Conservation (phyloP, 2,329 filamentous ascomycete species). For the Simplicillium sp. region DNA sequence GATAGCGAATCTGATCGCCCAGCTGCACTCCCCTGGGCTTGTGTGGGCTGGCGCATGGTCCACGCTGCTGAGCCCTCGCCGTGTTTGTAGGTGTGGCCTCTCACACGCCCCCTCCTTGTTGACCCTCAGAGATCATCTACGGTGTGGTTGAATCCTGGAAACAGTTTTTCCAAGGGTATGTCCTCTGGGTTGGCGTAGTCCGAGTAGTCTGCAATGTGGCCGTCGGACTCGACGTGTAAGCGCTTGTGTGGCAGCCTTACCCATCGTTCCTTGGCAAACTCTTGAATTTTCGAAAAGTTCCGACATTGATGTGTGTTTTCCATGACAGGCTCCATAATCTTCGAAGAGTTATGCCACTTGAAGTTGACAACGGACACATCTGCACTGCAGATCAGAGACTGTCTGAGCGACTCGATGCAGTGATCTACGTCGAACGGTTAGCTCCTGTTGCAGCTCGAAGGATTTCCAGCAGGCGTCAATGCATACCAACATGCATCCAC, state of each 20-base stretch:
- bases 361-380: constrained; percentile 5
- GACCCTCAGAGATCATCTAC: too few relatives aligned
- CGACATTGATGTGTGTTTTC: constrained; percentile 5
- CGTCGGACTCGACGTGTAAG: constrained; percentile 2
- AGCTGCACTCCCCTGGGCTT: too few relatives aligned
- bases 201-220: too few relatives aligned
- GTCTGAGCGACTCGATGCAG: constrained; percentile 6
- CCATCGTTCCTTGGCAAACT: constrained; percentile 3
- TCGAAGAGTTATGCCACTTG: neutral
- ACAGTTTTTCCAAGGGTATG: too few relatives aligned
- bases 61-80: too few relatives aligned
- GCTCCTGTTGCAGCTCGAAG: neutral
- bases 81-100: too few relatives aligned
- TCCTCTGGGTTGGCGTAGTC: too few relatives aligned
- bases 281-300: constrained; percentile 5
- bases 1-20: too few relatives aligned
- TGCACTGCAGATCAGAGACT: constrained; percentile 6
- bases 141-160: too few relatives aligned
- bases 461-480: neutral
- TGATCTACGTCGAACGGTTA: constrained; percentile 2
- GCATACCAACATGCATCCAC: constrained; percentile 6
- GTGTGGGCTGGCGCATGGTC: too few relatives aligned
- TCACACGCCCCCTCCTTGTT: too few relatives aligned
- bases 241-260: constrained; percentile 1
- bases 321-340: constrained; percentile 1